phyloP scores from a whole-genome alignment of 441 rosid genomes.

The Pelargonium myrrhifolium region DNA sequence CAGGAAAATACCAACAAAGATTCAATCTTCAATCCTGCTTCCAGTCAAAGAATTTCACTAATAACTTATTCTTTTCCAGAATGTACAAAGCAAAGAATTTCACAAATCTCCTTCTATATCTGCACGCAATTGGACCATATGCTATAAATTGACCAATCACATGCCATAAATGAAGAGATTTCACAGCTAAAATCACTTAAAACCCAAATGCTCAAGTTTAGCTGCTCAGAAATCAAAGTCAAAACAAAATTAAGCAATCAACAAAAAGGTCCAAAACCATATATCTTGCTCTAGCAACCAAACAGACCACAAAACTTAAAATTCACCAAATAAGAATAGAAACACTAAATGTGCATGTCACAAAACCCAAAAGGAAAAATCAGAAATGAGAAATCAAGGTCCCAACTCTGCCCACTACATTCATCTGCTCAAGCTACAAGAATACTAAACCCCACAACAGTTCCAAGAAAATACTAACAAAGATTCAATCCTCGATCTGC shows the following conservation, averaged over 20 bases:
- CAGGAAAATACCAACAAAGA: conserved; percentile 5
- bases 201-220: conserved; percentile 11
- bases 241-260: background rate
- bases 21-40: background rate
- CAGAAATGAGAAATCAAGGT: conserved; percentile 50
- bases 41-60: conserved; percentile 3
- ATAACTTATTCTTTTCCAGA: background rate
- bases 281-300: conserved; percentile 19
- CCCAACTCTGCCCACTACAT: conserved; percentile 80
- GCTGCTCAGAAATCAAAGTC: conserved; percentile 6
- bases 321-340: too few species aligned
- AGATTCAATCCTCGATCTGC: background rate
- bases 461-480: conserved; percentile 5
- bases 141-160: background rate
- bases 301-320: conserved; percentile 3
- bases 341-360: too few species aligned
- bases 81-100: background rate
- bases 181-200: conserved; percentile 2
- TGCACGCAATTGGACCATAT: conserved; percentile 15
- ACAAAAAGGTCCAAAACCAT: conserved; percentile 6
- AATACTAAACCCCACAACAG: conserved; percentile 9
- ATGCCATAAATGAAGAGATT: background rate
- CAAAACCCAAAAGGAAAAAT: too few species aligned
- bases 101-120: conserved; percentile 12
- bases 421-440: conserved; percentile 42